Conservation (phyloP, 176 grass and related monocot species). For the Avena sativa region DNA sequence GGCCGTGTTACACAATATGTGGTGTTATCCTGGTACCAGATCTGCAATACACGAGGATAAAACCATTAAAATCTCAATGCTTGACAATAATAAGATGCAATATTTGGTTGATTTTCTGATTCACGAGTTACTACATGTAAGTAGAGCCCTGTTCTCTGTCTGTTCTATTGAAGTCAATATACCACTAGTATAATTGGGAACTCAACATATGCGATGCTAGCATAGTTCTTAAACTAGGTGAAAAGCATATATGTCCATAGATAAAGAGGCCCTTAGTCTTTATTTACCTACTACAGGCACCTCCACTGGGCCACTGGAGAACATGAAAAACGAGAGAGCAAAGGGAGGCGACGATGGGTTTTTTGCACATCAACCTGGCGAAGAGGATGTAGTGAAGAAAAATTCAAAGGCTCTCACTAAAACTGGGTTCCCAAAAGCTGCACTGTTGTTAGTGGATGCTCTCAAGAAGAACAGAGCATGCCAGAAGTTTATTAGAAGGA, state of each 20-base stretch:
- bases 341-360: not conserved
- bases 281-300: conserved; percentile 41
- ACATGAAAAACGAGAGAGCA: conserved; percentile 31
- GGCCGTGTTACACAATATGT: not conserved
- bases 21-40: not conserved
- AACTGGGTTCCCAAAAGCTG: conserved; percentile 68
- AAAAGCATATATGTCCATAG: not conserved
- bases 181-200: not conserved
- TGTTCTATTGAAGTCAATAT: conserved; percentile 1
- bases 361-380: not conserved
- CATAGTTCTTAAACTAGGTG: conserved; percentile 1
- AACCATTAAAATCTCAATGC: not conserved
- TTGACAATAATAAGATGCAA: not conserved
- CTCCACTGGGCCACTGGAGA: conserved; percentile 11
- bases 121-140: not conserved
- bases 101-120: not conserved
- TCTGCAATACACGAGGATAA: not conserved
- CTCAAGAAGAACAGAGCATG: conserved; percentile 90
- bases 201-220: not conserved
- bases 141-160: not conserved
- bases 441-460: conserved; percentile 68
- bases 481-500: conserved; percentile 92
- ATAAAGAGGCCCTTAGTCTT: conserved; percentile 6
- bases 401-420: conserved; percentile 27
- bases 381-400: conserved; percentile 36